phyloP scores from a whole-genome alignment of 805 yeast species.

The Debaryomyces castellii region DNA sequence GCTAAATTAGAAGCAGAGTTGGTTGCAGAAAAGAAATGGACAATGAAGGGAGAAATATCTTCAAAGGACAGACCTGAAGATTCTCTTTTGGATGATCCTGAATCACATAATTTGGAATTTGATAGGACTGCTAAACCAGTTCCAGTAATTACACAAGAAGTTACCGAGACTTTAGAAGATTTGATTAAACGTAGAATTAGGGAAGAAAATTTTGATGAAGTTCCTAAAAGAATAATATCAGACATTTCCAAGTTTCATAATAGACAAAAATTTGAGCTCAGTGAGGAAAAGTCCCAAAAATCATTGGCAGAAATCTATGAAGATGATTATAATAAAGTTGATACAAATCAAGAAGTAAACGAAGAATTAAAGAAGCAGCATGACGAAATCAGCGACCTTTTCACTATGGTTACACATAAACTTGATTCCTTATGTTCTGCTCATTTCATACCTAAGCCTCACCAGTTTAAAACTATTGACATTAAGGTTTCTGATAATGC shows the following conservation, averaged over 20 bases:
- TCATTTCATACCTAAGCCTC: slow-evolving; percentile 89
- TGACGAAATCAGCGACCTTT: slow-evolving; percentile 70
- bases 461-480: slow-evolving; percentile 67
- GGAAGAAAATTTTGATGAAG: slow-evolving; percentile 77
- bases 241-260: slow-evolving; percentile 59
- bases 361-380: slow-evolving; percentile 75
- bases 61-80: slow-evolving; percentile 82
- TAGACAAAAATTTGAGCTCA: slow-evolving; percentile 57
- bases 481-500: slow-evolving; percentile 66
- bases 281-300: slow-evolving; percentile 80
- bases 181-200: slow-evolving; percentile 80
- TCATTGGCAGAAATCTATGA: slow-evolving; percentile 92
- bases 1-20: slow-evolving; percentile 79
- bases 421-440: slow-evolving; percentile 92
- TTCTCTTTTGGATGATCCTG: slow-evolving; percentile 70
- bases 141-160: slow-evolving; percentile 88
- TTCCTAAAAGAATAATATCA: slow-evolving; percentile 69
- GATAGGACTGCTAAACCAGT: slow-evolving; percentile 95
- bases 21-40: slow-evolving; percentile 89
- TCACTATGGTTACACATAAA: slow-evolving; percentile 60
- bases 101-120: slow-evolving; percentile 64
- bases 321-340: slow-evolving; percentile 65
- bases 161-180: slow-evolving; percentile 85
- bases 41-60: slow-evolving; percentile 88
- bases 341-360: slow-evolving; percentile 42